Evolutionary conservation across 805 yeast species (phyloP).

Genomic region (Candida palmyrensis): DNA sequence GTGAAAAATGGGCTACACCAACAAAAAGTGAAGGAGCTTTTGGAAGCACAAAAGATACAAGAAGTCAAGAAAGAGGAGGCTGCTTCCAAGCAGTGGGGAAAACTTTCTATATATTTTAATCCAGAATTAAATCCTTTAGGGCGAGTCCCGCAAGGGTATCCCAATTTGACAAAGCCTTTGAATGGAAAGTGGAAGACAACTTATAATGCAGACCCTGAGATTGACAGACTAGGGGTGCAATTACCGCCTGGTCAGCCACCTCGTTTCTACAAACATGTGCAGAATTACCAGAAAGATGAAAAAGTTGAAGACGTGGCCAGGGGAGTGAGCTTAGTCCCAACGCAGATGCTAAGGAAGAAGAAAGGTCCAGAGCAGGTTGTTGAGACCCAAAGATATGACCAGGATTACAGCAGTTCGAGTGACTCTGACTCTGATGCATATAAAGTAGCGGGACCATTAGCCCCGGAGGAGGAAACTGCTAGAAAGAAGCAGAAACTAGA

Average conservation of each 20-base stretch:
- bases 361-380: too few relatives aligned
- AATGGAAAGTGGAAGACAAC: constrained; percentile 6
- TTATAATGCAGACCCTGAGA: constrained; percentile 24
- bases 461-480: constrained; percentile 8
- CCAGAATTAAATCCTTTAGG: constrained; percentile 66
- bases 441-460: constrained; percentile 2
- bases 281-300: constrained; percentile 20
- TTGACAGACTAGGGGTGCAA: constrained; percentile 20
- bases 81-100: constrained; percentile 35
- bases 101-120: constrained; percentile 53
- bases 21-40: constrained; percentile 20
- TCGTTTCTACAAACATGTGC: constrained; percentile 39
- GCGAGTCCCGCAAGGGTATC: constrained; percentile 34
- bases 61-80: constrained; percentile 14
- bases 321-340: constrained; percentile 6
- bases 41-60: constrained; percentile 10
- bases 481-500: not conserved
- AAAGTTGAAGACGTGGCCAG: constrained; percentile 1
- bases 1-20: constrained; percentile 28
- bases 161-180: constrained; percentile 6
- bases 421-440: constrained; percentile 5
- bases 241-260: constrained; percentile 43
- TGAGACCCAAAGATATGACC: constrained; percentile 2
- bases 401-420: constrained; percentile 4
- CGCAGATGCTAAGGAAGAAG: constrained; percentile 5